These are phyloP conservation scores for Pichia kudriavzevii DNA, from an alignment of 1,139 yeast species.

Conservation along the genomic window DNA sequence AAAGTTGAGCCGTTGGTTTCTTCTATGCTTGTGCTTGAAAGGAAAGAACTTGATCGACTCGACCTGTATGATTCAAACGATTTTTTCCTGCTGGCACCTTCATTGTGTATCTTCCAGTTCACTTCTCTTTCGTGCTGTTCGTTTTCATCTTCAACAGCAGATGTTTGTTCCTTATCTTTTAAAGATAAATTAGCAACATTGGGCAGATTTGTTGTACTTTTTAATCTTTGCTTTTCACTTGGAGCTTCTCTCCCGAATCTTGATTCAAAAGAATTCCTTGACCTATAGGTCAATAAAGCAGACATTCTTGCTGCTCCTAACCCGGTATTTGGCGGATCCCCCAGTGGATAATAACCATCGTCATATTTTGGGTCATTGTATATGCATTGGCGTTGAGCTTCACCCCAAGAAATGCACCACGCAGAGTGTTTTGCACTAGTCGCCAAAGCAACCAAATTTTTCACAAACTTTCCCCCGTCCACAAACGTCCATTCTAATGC, in stretches of 20 bases:
- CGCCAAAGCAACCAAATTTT: slow-evolving; percentile 73
- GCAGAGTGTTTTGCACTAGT: slow-evolving; percentile 94
- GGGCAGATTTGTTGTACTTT: slow-evolving; percentile 11
- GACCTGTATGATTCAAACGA: slow-evolving; percentile 22
- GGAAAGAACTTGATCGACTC: slow-evolving; percentile 18
- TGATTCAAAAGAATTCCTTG: slow-evolving; percentile 83
- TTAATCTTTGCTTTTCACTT: slow-evolving; percentile 27
- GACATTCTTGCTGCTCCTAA: slow-evolving; percentile 97
- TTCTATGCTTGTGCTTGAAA: slow-evolving; percentile 10
- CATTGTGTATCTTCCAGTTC: slow-evolving; percentile 58
- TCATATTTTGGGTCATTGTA: slow-evolving; percentile 89
- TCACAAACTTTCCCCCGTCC: slow-evolving; percentile 57
- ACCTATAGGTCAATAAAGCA: slow-evolving; percentile 85
- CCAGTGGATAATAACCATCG: slow-evolving; percentile 75
- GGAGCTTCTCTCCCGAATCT: slow-evolving; percentile 72
- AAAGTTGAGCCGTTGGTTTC: slow-evolving; percentile 10
- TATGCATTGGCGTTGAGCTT: slow-evolving; percentile 92
- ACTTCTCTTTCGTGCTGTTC: slow-evolving; percentile 34
- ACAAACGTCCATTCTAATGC: slow-evolving; percentile 76
- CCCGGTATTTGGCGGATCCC: slow-evolving; percentile 80
- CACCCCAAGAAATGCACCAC: slow-evolving; percentile 99
- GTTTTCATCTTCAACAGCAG: slow-evolving; percentile 15
- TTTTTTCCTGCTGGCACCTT: slow-evolving; percentile 36
- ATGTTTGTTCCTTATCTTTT: slow-evolving; percentile 12
- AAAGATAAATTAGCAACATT: slow-evolving; percentile 2